Evolutionary conservation across 2,329 filamentous ascomycete species (phyloP), one percentile per base, ranked within the genome.

Genomic region (Cercospora sp.): DNA sequence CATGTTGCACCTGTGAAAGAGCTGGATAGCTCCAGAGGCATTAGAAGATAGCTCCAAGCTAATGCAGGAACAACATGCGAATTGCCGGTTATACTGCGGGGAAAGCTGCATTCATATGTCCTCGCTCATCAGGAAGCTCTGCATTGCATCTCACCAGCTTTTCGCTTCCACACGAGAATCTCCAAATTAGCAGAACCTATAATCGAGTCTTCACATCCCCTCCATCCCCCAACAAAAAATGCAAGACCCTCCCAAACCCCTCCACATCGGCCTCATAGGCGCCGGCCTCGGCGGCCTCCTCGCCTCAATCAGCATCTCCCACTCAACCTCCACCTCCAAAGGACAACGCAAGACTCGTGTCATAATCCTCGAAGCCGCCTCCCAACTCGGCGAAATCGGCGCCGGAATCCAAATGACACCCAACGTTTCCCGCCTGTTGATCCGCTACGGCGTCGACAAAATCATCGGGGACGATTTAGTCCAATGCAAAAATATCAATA

Each of bases 391-490:
- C 18, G 80, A 82, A 65, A 72, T 74, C 51, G 73, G 73, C n/a
- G 72, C 72, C 28, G 73, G 73, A 30, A 73, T 74, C 51, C 73
- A 74, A 63, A 66, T 73, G 57, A 72, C 72, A 1, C 72, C 72
- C 1, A 82, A 81, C 59, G 79, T 78, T 3, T 78, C 80, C 3
- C 73, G 78, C 1, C 75, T 82, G 5, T 75, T 81, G 1, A 76
- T 79, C 48, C 74, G 76, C 66, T 82, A 78, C 77, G 80, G 75
- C 30, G 78, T 80, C 31, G 76, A 73, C 65, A 73, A 80, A 20
- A 74, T 79, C n/a, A 80, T 82, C 65, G 80, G 80, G n/a, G 75
- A 80, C 28, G 77, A 82, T 64, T 73, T 82, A n/a, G 78, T 81
- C 3, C 75, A 76, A 55, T 77, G 78, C 62, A 78, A 79, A 58